Evolutionary conservation across 352 stramenopile genomes (phyloP).

Genomic region (Globisporangium splendens): DNA sequence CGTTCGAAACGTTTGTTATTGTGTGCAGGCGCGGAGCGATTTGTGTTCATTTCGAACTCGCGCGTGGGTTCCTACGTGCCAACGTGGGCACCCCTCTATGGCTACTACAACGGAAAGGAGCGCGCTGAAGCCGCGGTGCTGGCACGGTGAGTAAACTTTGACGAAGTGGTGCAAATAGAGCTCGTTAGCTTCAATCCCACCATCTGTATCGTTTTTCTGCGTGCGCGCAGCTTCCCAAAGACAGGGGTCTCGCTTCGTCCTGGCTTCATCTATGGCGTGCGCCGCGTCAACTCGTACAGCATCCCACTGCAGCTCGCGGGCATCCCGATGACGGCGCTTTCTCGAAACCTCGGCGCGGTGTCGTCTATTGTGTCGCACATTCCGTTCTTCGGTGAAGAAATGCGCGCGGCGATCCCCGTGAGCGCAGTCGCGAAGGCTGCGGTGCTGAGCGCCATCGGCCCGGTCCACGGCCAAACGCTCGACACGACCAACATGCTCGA

Average conservation of each 20-base stretch:
- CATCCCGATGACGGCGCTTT: slow-evolving; percentile 60
- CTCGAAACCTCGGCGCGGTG: slow-evolving; percentile 49
- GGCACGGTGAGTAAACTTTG: slow-evolving; percentile 31
- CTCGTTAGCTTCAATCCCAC: no score
- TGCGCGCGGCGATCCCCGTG: slow-evolving; percentile 64
- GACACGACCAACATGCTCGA: slow-evolving; percentile 74
- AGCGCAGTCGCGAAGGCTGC: slow-evolving; percentile 73
- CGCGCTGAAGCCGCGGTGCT: slow-evolving; percentile 75
- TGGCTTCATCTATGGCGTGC: slow-evolving; percentile 89
- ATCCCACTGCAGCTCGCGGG: slow-evolving; percentile 78
- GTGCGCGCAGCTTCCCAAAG: slow-evolving; percentile 46
- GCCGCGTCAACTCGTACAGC: slow-evolving; percentile 58
- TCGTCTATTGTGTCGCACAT: slow-evolving; percentile 53
- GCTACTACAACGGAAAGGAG: slow-evolving; percentile 90
- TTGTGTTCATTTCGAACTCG: slow-evolving; percentile 92
- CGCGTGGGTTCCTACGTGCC: slow-evolving; percentile 76
- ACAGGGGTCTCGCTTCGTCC: slow-evolving; percentile 81
- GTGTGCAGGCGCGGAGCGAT: slow-evolving; percentile 49
- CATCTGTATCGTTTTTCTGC: not conserved
- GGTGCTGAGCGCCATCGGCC: slow-evolving; percentile 75
- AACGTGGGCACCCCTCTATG: slow-evolving; percentile 73
- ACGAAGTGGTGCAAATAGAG: not conserved
- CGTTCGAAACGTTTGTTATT: no score
- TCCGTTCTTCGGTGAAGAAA: slow-evolving; percentile 67
- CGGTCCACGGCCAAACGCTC: slow-evolving; percentile 47